Percentiles rank a stretch among this genome's conserved stretches.
Conservation (phyloP, 768 basidiomycete genomes). For the Tylopilus plumbeoviolaceoides region DNA sequence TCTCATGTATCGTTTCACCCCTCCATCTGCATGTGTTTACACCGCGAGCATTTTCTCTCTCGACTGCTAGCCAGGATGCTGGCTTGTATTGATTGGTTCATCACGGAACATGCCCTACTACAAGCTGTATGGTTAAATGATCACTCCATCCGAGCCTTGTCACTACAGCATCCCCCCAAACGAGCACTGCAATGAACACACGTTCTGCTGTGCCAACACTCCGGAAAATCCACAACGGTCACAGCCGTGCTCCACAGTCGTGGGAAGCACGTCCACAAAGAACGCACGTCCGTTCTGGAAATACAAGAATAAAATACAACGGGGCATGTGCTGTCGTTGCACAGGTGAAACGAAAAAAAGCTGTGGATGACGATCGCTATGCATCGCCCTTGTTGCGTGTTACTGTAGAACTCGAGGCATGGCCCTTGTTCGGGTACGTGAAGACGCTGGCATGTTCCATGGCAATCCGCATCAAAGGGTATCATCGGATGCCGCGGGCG, state of each 20-base stretch:
- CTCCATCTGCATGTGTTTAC: constrained; percentile 10
- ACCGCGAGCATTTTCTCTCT: constrained; percentile 5
- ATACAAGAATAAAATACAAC: neutral
- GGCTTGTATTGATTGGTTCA: constrained; percentile 12
- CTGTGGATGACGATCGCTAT: constrained; percentile 14
- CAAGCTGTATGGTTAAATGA: constrained; percentile 22
- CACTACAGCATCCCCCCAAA: neutral
- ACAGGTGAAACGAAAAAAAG: constrained; percentile 3
- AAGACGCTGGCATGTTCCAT: constrained; percentile 15
- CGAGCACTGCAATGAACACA: neutral
- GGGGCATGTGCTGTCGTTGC: neutral
- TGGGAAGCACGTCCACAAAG: constrained; percentile 9
- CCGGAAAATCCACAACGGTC: neutral
- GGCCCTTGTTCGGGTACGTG: constrained; percentile 12
- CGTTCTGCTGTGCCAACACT: neutral
- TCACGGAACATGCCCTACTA: constrained; percentile 19
- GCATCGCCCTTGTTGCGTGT: neutral
- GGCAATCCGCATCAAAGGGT: constrained; percentile 22
- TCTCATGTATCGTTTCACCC: constrained; percentile 8
- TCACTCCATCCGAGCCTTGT: neutral
- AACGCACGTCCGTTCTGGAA: neutral
- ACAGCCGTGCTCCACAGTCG: constrained; percentile 19
- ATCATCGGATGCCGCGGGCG: constrained; percentile 1
- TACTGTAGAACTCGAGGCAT: neutral
- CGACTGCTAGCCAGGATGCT: constrained; percentile 23